Evolutionary conservation across 2,329 filamentous ascomycete genomes (phyloP), one percentile per base, ranked within the genome.

Genomic region (Aspergillus oerlinghausenensis): DNA sequence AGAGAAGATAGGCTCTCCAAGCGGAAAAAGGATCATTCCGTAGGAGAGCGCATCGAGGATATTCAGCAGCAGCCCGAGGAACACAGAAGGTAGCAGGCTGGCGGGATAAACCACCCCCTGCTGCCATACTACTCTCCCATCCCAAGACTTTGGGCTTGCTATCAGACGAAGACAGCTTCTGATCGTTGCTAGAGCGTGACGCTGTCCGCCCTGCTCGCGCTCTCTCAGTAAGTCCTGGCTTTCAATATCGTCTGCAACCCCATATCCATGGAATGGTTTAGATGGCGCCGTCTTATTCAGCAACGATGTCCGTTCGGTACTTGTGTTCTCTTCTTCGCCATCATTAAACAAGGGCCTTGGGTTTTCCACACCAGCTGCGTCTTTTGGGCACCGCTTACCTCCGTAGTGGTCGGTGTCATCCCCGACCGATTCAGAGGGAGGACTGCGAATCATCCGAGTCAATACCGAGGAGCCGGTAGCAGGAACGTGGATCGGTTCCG

Each of bases 11-110:
- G 90, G 85, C 60, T 90, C 88, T 6, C 93, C 92, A 0, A 99
- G 81, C 0, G 94, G 94, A 63, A 99, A 99, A 11, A 99, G 77
- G 67, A 97, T 96, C 89, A 96, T 94, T 65, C 90, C 94, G 68
- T 99, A 99, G 2, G 93, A 97, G 43, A 99, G 77, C 5, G 92
- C 94, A 78, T 99, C 94, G 21, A 99, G 80, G 49, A 99, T 88
- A 65, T 99, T 99, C 19, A 99, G 83, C 1, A 99, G 80, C 26
- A 96, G 76, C 0, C 94, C 94, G 0, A 99, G 84, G 63, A 96
- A 83, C 1, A 97, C 93, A 3, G 93, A 89, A 1, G 94, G 94
- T 17, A 97, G 71, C 63, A 88, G 88, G 50, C 84, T 85, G 19
- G 84, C 77, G 0, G 92, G 90, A 42, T 85, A 80, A 10, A 91